Evolutionary conservation across 2,329 filamentous ascomycete species (phyloP), one percentile per base, ranked within the genome.

Genomic region (Aspergillus jensenii): DNA sequence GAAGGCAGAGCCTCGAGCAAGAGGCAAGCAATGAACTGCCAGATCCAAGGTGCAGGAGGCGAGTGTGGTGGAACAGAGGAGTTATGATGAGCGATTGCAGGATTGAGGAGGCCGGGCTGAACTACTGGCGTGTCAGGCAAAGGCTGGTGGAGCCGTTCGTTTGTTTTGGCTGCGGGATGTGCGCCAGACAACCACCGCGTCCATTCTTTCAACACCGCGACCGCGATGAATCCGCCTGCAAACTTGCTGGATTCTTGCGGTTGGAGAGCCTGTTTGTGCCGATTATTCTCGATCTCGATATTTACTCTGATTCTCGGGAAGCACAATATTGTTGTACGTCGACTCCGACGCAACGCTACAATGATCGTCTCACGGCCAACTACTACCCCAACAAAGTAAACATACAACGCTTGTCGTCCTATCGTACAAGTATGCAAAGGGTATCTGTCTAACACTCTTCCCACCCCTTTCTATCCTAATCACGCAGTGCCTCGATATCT

Each of bases 401-500:
- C 52, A 55, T 49, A 43, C 53, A 55, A 46, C 41, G n/a, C 47
- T 52, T 41, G 19, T 27, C 31, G 58, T 50, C 59, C 50, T 68
- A 69, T 69, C 64, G 60, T 71, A 73, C 68, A 71, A 62, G 51
- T 59, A 65, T 63, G 50, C 62, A 58, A 58, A 62, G 69, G 69
- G 67, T 72, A 73, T 74, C 62, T 67, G 67, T 65, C 67, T 56
- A 55, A 51, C 59, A 45, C 54, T 56, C 17, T 21, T 31, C 33
- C 31, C 23, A 4, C 12, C 44, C 43, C 46, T 15, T 41, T 23
- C 55, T 68, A 74, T 59, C 19, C 58, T 69, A 74, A 62, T 67
- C 69, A 51, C 81, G 79, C 64, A 96, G 74, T 12, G 90, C 90
- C 74, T 96, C 91, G 62, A 96, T 96, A 72, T 96, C 91, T 47